A percentile compares a stretch with the other conserved stretches of the same genome.
phyloP scores from a whole-genome alignment of 495 filamentous ascomycete genomes.

The Hamigera avellanea region DNA sequence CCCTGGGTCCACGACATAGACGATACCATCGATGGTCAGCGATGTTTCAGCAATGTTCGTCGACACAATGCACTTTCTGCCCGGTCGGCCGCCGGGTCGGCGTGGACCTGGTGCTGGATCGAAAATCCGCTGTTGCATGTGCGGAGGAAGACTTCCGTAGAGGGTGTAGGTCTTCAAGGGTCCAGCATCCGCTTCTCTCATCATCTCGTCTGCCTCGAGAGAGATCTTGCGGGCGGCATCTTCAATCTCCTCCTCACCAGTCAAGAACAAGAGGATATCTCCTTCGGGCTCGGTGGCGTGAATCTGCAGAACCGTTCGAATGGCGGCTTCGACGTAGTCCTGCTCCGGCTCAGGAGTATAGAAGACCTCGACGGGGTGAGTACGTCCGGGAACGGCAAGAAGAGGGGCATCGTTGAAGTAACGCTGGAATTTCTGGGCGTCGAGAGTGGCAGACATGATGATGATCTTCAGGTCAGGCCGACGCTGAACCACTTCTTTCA shows the following conservation, averaged over 20 bases:
- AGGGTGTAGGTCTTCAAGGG: conserved; percentile 85
- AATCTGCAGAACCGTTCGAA: conserved; percentile 92
- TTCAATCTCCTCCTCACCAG: conserved; percentile 98
- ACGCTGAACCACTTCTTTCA: conserved; percentile 73
- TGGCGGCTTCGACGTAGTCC: conserved; percentile 91
- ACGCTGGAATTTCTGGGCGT: conserved; percentile 95
- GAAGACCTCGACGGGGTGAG: conserved; percentile 95
- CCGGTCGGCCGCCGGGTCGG: conserved; percentile 66
- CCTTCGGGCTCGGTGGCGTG: conserved; percentile 87
- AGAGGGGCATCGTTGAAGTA: conserved; percentile 94
- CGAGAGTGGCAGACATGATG: conserved; percentile 96
- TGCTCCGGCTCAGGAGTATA: conserved; percentile 94
- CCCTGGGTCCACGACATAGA: conserved; percentile 96
- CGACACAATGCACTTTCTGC: conserved; percentile 88
- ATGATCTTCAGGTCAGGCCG: conserved; percentile 88
- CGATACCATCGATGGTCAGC: conserved; percentile 97
- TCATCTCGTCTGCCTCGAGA: conserved; percentile 83
- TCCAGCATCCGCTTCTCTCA: conserved; percentile 79
- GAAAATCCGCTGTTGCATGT: conserved; percentile 92
- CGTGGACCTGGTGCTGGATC: conserved; percentile 68
- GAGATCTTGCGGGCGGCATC: conserved; percentile 86
- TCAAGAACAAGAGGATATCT: conserved; percentile 92
- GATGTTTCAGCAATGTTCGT: conserved; percentile 98
- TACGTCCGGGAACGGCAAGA: conserved; percentile 88
- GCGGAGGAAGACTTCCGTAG: conserved; percentile 85